A percentile compares a stretch with the other conserved stretches of the same genome.
These are phyloP conservation scores for Saccharomyces hybrid DNA, from an alignment of 1,139 yeast species.

Conservation along the genomic window DNA sequence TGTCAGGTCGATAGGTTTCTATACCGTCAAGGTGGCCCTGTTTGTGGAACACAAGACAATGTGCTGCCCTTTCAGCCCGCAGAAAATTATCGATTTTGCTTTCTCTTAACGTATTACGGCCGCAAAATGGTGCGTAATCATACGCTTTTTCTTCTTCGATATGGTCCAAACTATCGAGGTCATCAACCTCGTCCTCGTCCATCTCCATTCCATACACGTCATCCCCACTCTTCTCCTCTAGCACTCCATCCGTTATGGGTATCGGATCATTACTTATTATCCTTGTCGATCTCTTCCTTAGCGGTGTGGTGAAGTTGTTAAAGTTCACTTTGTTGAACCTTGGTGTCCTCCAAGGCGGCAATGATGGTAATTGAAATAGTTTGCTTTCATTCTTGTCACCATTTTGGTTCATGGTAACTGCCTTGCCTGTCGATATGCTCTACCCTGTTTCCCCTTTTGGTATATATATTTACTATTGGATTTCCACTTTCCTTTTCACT, in stretches of 20 bases:
- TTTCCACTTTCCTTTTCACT: background rate
- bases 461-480: background rate
- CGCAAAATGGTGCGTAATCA: slow-evolving; percentile 22
- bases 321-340: slow-evolving; percentile 9
- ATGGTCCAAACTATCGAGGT: background rate
- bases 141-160: slow-evolving; percentile 9
- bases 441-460: background rate
- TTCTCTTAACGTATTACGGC: slow-evolving; percentile 18
- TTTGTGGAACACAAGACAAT: slow-evolving; percentile 27
- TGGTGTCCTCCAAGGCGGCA: slow-evolving; percentile 28
- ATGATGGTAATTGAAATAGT: slow-evolving; percentile 23
- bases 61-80: slow-evolving; percentile 26
- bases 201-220: background rate
- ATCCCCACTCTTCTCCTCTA: background rate
- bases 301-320: slow-evolving; percentile 18
- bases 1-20: slow-evolving; percentile 23
- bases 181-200: background rate
- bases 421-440: background rate
- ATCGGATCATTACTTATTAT: slow-evolving; percentile 2
- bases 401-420: background rate
- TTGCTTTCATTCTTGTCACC: slow-evolving; percentile 3
- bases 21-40: slow-evolving; percentile 12
- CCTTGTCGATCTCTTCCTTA: slow-evolving; percentile 13
- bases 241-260: background rate
- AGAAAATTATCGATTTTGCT: slow-evolving; percentile 19